Evolutionary conservation across 345 rosid genomes (phyloP).

Genomic region (Gossypium stocksii): DNA sequence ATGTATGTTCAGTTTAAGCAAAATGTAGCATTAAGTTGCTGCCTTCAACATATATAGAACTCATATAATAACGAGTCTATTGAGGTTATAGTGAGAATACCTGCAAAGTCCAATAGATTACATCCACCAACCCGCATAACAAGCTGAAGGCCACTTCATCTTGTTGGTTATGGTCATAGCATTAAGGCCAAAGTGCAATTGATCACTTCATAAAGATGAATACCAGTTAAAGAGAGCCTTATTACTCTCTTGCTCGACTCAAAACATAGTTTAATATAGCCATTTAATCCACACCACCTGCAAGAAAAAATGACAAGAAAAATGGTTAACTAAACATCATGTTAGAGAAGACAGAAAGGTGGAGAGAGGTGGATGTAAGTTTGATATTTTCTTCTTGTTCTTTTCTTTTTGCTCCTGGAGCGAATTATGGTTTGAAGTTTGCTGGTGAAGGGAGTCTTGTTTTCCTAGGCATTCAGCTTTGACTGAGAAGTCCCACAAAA

Average conservation of each 20-base stretch:
- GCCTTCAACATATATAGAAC: background rate
- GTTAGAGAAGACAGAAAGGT: background rate
- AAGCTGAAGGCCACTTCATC: constrained; percentile 55
- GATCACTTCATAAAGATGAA: constrained; percentile 58
- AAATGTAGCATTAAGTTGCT: background rate
- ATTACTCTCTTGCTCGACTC: constrained; percentile 72
- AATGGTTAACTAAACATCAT: background rate
- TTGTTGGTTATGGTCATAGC: constrained; percentile 65
- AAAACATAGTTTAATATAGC: constrained; percentile 66
- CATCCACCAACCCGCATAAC: constrained; percentile 74
- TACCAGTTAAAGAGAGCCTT: constrained; percentile 74
- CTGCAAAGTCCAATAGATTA: constrained; percentile 31
- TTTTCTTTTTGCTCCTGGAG: background rate
- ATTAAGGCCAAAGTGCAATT: constrained; percentile 69
- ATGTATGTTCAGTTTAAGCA: background rate
- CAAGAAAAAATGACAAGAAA: constrained; percentile 15
- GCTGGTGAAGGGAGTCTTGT: background rate
- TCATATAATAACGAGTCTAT: background rate
- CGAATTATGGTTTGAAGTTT: background rate
- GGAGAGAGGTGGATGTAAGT: background rate
- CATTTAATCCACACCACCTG: constrained; percentile 76
- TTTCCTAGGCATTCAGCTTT: background rate
- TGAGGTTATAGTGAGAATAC: constrained; percentile 15
- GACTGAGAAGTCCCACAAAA: background rate
- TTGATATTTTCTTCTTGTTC: background rate